Conservation (phyloP, 371 early-diverging fungal species). For the Umbelopsis sp. region DNA sequence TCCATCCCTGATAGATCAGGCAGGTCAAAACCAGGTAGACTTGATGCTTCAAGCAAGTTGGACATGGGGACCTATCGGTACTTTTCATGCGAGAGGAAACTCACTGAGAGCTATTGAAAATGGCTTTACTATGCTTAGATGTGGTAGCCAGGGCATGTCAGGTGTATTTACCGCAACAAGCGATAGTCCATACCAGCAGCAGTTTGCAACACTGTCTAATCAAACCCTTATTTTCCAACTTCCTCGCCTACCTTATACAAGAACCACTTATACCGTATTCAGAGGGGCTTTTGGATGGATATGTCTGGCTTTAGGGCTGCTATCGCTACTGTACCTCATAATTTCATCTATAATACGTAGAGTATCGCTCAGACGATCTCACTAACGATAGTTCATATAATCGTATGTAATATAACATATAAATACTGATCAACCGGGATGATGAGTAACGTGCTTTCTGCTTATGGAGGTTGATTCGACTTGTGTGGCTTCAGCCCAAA, state of each 20-base stretch:
- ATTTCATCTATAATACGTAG: background rate
- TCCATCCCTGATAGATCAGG: slow-evolving; percentile 53
- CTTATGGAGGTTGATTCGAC: too few relatives aligned
- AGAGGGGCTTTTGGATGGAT: slow-evolving; percentile 1
- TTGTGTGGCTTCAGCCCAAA: too few relatives aligned
- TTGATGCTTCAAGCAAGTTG: slow-evolving; percentile 59
- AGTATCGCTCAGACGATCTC: background rate
- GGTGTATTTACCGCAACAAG: slow-evolving; percentile 51
- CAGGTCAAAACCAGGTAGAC: slow-evolving; percentile 49
- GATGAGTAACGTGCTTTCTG: too few relatives aligned
- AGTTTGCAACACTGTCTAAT: slow-evolving; percentile 41
- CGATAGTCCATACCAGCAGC: slow-evolving; percentile 47
- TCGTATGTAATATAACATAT: too few relatives aligned
- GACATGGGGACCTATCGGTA: slow-evolving; percentile 61
- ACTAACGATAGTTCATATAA: too few relatives aligned
- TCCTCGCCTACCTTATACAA: slow-evolving; percentile 27
- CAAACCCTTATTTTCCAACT: slow-evolving; percentile 47
- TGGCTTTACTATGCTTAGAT: slow-evolving; percentile 56
- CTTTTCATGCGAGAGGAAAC: slow-evolving; percentile 50
- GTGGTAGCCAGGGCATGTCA: slow-evolving; percentile 55
- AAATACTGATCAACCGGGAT: too few relatives aligned
- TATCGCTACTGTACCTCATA: background rate
- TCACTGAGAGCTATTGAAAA: slow-evolving; percentile 56
- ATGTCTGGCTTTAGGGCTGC: slow-evolving; percentile 1
- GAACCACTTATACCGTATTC: slow-evolving; percentile 5